Conservation (phyloP, 75 land plant species). For the Adiantum capillusveneris region DNA sequence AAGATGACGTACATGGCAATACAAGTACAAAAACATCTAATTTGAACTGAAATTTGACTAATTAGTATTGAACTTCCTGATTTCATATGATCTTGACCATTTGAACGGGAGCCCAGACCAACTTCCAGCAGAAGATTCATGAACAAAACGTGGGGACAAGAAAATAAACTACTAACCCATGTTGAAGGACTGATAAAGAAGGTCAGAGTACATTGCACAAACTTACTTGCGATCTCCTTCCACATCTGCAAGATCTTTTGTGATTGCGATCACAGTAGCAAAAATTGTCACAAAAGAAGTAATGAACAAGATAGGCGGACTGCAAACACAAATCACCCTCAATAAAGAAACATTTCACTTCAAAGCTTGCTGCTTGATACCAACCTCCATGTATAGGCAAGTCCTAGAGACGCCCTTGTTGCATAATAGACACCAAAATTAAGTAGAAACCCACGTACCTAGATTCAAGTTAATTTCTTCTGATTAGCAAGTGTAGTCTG, state of each 20-base stretch:
- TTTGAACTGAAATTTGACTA: too few species aligned
- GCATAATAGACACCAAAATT: conserved; percentile 99
- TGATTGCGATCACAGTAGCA: conserved; percentile 94
- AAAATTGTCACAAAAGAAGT: conserved; percentile 88
- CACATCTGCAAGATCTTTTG: conserved; percentile 95
- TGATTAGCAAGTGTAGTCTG: too few species aligned
- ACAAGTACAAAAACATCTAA: too few species aligned
- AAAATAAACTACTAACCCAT: too few species aligned
- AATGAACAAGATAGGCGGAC: conserved; percentile 82
- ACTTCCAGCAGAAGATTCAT: too few species aligned
- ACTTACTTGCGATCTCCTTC: conserved; percentile 96
- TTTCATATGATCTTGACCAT: too few species aligned
- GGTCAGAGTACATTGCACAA: too few species aligned
- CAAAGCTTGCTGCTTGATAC: neutral
- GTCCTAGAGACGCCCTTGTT: conserved; percentile 86
- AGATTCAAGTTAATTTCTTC: conserved; percentile 7
- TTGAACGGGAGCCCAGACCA: too few species aligned
- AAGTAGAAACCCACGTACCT: conserved; percentile 93
- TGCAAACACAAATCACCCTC: conserved; percentile 24
- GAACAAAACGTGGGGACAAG: too few species aligned
- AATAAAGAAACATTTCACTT: neutral
- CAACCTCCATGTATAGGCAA: conserved; percentile 81
- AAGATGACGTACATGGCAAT: too few species aligned
- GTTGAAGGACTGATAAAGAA: too few species aligned
- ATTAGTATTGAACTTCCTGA: too few species aligned